Evolutionary conservation across 2,329 filamentous ascomycete genomes (phyloP).

Genomic region (Microdochium trichocladiopsis): DNA sequence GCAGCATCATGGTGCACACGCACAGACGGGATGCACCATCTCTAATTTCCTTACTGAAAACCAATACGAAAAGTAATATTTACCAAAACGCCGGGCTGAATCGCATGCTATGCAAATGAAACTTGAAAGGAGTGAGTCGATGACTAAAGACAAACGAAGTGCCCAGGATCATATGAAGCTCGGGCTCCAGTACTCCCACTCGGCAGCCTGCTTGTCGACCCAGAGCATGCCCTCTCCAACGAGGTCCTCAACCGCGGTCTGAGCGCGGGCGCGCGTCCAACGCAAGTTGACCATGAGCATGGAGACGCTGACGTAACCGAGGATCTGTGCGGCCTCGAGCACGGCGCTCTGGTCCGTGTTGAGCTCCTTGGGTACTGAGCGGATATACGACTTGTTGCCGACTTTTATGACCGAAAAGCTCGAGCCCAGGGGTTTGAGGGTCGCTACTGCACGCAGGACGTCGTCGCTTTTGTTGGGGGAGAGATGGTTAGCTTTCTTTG

Average conservation of each 20-base stretch:
- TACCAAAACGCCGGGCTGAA: background rate
- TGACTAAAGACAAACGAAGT: background rate
- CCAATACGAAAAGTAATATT: background rate
- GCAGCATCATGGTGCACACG: background rate
- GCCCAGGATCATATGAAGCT: conserved; percentile 50
- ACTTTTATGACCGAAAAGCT: conserved; percentile 82
- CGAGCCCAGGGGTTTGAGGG: conserved; percentile 78
- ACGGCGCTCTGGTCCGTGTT: conserved; percentile 92
- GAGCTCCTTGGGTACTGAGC: conserved; percentile 89
- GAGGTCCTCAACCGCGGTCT: conserved; percentile 85
- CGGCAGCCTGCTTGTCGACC: conserved; percentile 78
- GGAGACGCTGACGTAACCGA: conserved; percentile 83
- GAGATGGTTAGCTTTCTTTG: too few relatives aligned
- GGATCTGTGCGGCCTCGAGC: conserved; percentile 80
- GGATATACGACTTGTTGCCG: conserved; percentile 78
- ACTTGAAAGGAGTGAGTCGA: background rate
- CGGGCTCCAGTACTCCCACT: conserved; percentile 93
- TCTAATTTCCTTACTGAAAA: too few relatives aligned
- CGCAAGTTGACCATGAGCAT: conserved; percentile 82
- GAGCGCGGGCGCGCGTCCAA: conserved; percentile 80
- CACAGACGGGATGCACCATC: background rate
- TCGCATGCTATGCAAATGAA: background rate
- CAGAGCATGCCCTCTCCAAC: conserved; percentile 86
- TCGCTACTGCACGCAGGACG: conserved; percentile 80
- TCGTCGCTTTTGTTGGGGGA: conserved; percentile 62